Evolutionary conservation across 2,329 filamentous ascomycete species (phyloP), one percentile per base, ranked within the genome.

Genomic region (Alternaria angustiovoidea): DNA sequence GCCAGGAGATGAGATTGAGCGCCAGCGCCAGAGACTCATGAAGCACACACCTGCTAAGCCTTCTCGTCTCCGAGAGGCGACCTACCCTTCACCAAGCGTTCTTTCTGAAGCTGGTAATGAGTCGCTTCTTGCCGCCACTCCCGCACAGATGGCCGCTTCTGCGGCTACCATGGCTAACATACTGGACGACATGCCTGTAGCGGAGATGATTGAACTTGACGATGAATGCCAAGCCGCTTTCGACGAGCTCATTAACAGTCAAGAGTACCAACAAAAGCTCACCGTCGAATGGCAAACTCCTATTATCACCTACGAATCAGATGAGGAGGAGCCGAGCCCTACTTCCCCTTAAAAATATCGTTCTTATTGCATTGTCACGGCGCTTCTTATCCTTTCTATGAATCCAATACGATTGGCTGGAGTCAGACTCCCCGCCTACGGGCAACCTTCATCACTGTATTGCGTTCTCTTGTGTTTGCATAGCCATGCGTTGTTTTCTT

Each of bases 41-140:
- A 77, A 75, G 64, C 72, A 76, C 52, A 76, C 74, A 3, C 76
- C 76, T 3, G 69, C 68, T 20, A 76, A 75, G 57, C 73, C 74
- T 11, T 75, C 72, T 52, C 71, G 74, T 32, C 74, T 78, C 11
- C 70, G 75, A 18, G 66, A 76, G 44, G 68, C 71, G 14, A 70
- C 64, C n/a, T 67, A 75, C n/a, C 73, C 74, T 5, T 75, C 74
- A 2, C 75, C 75, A 3, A 75, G 72, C 51, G 47, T 73, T 12
- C 30, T 68, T 20, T 74, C 73, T 5, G 72, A 75, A 28, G 67
- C 65, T 16, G 72, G 71, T 30, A 68, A 66, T 41, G 60, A 65
- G 22, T 67, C 71, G 16, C 56, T 68, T 16, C 43, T 71, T 32
- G 61, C 57, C 14, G 62, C 56, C n/a, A 67, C 72, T 6, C 69